These are phyloP conservation scores for Pythium coloratum DNA, from an alignment of 352 stramenopile species.

Conservation along the genomic window DNA sequence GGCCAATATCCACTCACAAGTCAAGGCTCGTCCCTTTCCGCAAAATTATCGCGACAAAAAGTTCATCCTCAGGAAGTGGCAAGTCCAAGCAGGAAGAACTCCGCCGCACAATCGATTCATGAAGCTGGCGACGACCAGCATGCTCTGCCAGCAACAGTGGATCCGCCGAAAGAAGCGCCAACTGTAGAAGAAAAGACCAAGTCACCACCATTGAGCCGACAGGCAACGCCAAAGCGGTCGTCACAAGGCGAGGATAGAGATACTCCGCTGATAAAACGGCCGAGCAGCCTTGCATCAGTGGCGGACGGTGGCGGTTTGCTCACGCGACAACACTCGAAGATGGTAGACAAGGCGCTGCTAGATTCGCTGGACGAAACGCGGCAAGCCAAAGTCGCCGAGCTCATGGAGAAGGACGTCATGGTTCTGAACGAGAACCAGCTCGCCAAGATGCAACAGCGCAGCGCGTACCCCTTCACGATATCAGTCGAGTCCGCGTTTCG, in stretches of 20 bases:
- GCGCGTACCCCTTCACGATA: slow-evolving; percentile 50
- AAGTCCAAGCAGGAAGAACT: not conserved
- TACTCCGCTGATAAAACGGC: slow-evolving; percentile 10
- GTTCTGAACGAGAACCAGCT: slow-evolving; percentile 60
- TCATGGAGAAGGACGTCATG: slow-evolving; percentile 63
- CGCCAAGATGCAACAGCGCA: slow-evolving; percentile 54
- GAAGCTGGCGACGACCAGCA: not conserved
- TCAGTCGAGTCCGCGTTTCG: slow-evolving; percentile 62
- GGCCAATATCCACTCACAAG: not conserved
- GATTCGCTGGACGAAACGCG: slow-evolving; percentile 39
- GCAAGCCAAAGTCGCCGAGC: slow-evolving; percentile 46
- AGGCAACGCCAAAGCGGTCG: not conserved
- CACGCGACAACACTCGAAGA: slow-evolving; percentile 34
- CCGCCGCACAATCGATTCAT: not conserved
- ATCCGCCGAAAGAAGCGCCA: not conserved
- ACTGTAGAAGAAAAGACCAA: not conserved
- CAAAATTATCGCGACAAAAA: slow-evolving; percentile 4
- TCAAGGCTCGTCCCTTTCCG: not conserved
- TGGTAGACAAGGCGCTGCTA: slow-evolving; percentile 41
- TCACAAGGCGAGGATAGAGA: not conserved
- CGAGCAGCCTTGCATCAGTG: slow-evolving; percentile 32
- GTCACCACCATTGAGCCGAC: not conserved
- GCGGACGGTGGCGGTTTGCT: slow-evolving; percentile 35
- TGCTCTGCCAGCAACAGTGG: not conserved
- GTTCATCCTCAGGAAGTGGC: not conserved